Conservation (phyloP, 176 grass and related monocot species). For the Oropetium thomaeum region DNA sequence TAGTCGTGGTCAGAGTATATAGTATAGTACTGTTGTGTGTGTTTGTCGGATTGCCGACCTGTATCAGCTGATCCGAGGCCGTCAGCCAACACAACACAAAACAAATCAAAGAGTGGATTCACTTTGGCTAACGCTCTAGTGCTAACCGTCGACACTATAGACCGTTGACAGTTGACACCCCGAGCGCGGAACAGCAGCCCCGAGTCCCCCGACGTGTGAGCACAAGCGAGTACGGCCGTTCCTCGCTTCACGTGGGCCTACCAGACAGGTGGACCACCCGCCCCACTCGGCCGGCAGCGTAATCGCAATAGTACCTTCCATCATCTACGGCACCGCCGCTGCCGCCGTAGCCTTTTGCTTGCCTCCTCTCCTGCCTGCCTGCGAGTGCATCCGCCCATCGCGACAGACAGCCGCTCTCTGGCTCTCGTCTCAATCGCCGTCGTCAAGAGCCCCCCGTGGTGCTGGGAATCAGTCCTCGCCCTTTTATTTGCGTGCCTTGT, state of each 20-base stretch:
- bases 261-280: too few relatives aligned
- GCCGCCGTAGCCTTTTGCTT: neutral
- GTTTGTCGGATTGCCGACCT: constrained; percentile 8
- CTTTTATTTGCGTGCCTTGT: constrained; percentile 23
- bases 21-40: neutral
- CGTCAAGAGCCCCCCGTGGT: neutral
- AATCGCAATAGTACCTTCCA: too few relatives aligned
- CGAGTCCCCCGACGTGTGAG: too few relatives aligned
- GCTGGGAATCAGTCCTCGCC: too few relatives aligned
- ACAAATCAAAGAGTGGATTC: neutral
- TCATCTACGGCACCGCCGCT: too few relatives aligned
- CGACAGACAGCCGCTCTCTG: too few relatives aligned
- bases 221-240: neutral
- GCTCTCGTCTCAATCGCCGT: neutral
- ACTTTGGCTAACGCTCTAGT: neutral
- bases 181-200: too few relatives aligned
- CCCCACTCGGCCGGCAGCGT: too few relatives aligned
- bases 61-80: neutral
- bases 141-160: neutral
- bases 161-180: neutral
- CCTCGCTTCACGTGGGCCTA: too few relatives aligned
- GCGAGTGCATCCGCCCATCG: neutral
- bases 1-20: too few relatives aligned
- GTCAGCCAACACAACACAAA: neutral
- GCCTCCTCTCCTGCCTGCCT: neutral